Evolutionary conservation across 768 basidiomycete genomes (phyloP).

Genomic region (Lactarius sanguifluus): DNA sequence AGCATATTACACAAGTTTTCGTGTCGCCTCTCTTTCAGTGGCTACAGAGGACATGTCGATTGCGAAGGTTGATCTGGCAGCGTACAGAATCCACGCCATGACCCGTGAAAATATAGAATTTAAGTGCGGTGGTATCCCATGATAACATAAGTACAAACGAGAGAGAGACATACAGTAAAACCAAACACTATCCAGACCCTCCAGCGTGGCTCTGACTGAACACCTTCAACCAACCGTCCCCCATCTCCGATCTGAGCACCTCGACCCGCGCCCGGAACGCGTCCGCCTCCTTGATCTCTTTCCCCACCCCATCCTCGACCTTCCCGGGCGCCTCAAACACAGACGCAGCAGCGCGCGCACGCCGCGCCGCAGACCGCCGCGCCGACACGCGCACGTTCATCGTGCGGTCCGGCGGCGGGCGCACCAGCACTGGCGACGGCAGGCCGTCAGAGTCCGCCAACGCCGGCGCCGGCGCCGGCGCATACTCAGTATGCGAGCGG

Average conservation of each 20-base stretch:
- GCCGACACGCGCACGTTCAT: conserved; percentile 21
- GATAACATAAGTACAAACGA: conserved; percentile 4
- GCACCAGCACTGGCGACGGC: conserved; percentile 26
- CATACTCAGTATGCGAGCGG: conserved; percentile 23
- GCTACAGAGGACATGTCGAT: too few relatives aligned
- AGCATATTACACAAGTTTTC: too few relatives aligned
- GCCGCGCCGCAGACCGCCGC: conserved; percentile 46
- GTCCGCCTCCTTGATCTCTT: conserved; percentile 55
- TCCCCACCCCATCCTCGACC: conserved; percentile 32
- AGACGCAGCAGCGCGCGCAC: conserved; percentile 57
- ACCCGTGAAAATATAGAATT: not conserved
- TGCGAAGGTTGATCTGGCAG: too few relatives aligned
- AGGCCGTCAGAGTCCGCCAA: conserved; percentile 12
- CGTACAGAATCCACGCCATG: too few relatives aligned
- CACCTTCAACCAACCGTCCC: conserved; percentile 86
- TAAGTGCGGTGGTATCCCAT: conserved; percentile 3
- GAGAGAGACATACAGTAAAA: not conserved
- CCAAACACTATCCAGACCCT: conserved; percentile 10
- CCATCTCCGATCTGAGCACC: conserved; percentile 81
- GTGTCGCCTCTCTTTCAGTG: too few relatives aligned
- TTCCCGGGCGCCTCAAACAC: conserved; percentile 55
- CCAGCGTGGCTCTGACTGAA: conserved; percentile 60
- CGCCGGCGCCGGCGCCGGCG: conserved; percentile 2
- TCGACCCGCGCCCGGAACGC: conserved; percentile 77
- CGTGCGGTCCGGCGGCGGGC: conserved; percentile 30